These are phyloP conservation scores for Ampelocalamus luodianensis DNA, from an alignment of 176 grass and related monocot genomes.

Conservation along the genomic window DNA sequence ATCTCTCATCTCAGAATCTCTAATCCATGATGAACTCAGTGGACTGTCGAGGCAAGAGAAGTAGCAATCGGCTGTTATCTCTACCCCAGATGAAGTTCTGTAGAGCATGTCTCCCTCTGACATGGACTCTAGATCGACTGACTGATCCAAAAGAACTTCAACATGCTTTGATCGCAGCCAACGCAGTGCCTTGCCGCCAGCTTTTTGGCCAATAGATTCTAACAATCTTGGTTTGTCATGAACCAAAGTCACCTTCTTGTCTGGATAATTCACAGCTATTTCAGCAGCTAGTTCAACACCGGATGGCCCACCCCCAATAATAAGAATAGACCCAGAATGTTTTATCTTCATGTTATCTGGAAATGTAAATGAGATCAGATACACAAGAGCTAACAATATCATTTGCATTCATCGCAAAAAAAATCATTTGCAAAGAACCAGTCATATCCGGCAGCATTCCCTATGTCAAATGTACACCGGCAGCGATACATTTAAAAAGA, in stretches of 20 bases:
- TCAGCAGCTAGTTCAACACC: constrained; percentile 59
- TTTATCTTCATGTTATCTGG: constrained; percentile 57
- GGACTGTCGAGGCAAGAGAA: constrained; percentile 53
- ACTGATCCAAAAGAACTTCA: constrained; percentile 56
- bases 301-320: constrained; percentile 42
- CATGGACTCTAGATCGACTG: constrained; percentile 43
- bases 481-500: not conserved
- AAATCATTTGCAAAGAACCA: not conserved
- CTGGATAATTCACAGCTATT: constrained; percentile 42
- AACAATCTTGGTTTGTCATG: constrained; percentile 49
- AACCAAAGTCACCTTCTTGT: constrained; percentile 55
- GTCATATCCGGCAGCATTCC: not conserved
- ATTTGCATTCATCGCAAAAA: no score
- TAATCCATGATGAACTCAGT: constrained; percentile 43
- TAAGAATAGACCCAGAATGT: constrained; percentile 47
- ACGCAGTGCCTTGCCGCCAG: constrained; percentile 41
- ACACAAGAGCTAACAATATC: constrained; percentile 11
- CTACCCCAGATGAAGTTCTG: constrained; percentile 34
- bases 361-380: constrained; percentile 15
- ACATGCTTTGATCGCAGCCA: constrained; percentile 50
- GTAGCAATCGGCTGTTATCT: constrained; percentile 50
- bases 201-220: constrained; percentile 43
- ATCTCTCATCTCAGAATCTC: constrained; percentile 40
- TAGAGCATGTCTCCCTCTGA: constrained; percentile 33
- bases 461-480: not conserved